These are phyloP conservation scores for Kokia cookei DNA, from an alignment of 441 rosid genomes.

Conservation along the genomic window DNA sequence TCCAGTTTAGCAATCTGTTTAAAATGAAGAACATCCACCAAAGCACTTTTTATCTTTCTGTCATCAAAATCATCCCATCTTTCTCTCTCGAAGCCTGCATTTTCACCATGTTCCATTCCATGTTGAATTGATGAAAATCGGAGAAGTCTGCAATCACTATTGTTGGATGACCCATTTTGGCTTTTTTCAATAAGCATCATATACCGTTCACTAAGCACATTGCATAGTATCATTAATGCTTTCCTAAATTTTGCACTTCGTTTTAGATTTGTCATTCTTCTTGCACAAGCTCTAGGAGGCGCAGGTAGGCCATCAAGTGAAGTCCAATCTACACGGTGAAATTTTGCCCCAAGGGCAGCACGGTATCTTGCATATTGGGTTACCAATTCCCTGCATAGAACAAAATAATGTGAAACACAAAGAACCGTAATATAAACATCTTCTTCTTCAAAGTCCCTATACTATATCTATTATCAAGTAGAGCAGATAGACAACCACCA, in stretches of 20 bases:
- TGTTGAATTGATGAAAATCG: constrained; percentile 24
- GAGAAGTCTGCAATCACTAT: constrained; percentile 31
- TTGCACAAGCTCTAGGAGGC: constrained; percentile 53
- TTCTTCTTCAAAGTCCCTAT: neutral
- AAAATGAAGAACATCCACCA: constrained; percentile 62
- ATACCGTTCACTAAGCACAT: constrained; percentile 70
- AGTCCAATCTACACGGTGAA: constrained; percentile 77
- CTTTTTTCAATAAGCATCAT: constrained; percentile 54
- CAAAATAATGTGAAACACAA: constrained; percentile 18
- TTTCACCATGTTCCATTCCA: constrained; percentile 31
- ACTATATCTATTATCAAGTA: constrained; percentile 3
- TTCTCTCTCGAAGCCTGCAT: constrained; percentile 36
- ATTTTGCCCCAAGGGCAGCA: constrained; percentile 74
- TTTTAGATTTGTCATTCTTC: constrained; percentile 62
- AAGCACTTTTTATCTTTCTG: constrained; percentile 41
- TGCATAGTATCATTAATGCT: constrained; percentile 80
- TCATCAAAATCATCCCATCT: constrained; percentile 89
- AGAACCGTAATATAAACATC: constrained; percentile 4
- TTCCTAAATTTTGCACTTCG: constrained; percentile 53
- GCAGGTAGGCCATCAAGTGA: constrained; percentile 72
- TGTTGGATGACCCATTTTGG: constrained; percentile 30
- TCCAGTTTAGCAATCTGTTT: constrained; percentile 67
- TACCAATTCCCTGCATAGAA: constrained; percentile 67
- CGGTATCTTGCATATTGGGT: constrained; percentile 71
- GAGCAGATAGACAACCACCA: constrained; percentile 10